Evolutionary conservation across 257 asterid genomes (phyloP).

Genomic region (Fraxinus americana): DNA sequence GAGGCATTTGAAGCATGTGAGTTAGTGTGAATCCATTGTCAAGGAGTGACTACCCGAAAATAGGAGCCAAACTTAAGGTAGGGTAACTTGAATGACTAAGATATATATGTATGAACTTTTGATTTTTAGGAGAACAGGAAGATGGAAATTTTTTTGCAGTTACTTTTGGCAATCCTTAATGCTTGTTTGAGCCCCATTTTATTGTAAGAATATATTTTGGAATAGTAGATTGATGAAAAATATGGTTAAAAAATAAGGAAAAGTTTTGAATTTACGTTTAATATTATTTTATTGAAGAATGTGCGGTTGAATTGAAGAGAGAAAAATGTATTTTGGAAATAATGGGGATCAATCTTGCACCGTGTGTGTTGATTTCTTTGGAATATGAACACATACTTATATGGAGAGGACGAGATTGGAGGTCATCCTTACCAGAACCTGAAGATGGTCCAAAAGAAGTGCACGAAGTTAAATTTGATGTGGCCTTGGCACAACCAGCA

Average conservation of each 20-base stretch:
- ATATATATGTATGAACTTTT: neutral
- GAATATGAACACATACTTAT: constrained; percentile 80
- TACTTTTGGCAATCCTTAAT: constrained; percentile 5
- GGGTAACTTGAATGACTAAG: constrained; percentile 9
- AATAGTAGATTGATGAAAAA: no score
- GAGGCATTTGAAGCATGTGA: constrained; percentile 98
- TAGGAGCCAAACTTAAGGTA: constrained; percentile 96
- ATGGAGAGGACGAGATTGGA: constrained; percentile 90
- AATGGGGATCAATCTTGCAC: constrained; percentile 56
- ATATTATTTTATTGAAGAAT: no score
- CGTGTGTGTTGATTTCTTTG: constrained; percentile 84
- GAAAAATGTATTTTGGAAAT: no score
- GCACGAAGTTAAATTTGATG: constrained; percentile 32
- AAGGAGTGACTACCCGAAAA: constrained; percentile 81
- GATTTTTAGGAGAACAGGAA: constrained; percentile 3
- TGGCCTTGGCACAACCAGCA: constrained; percentile 28
- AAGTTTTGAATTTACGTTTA: no score
- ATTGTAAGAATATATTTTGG: neutral
- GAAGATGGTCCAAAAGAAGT: constrained; percentile 32
- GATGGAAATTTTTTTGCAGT: neutral
- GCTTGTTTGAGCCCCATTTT: no score
- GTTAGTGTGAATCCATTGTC: constrained; percentile 76
- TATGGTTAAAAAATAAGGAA: no score
- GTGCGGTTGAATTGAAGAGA: no score
- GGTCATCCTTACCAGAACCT: constrained; percentile 48